Percentiles rank a stretch among this genome's conserved stretches.
Conservation (phyloP, 352 stramenopile genomes). For the Phytopythium ostracodes region DNA sequence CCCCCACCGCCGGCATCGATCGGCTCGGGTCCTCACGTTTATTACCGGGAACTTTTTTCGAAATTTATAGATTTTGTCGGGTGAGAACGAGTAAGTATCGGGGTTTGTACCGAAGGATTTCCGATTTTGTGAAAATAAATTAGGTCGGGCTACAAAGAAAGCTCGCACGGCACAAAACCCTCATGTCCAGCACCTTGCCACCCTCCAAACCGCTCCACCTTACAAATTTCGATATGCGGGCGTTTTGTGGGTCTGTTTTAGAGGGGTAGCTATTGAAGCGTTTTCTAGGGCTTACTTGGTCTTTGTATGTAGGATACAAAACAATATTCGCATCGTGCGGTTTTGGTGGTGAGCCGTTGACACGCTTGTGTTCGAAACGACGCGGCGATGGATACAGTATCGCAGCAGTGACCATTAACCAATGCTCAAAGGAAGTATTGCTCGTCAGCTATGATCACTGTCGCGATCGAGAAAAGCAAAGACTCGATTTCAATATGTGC, state of each 20-base stretch:
- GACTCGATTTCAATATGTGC: no score
- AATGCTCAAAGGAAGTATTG: not conserved
- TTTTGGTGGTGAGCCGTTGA: not conserved
- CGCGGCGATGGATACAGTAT: not conserved
- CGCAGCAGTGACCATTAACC: no score
- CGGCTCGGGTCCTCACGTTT: slow-evolving; percentile 24
- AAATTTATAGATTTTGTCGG: slow-evolving; percentile 4
- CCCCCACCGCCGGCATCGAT: slow-evolving; percentile 13
- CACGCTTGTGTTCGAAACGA: not conserved
- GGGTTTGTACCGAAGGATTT: not conserved
- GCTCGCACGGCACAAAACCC: not conserved
- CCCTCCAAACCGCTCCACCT: not conserved
- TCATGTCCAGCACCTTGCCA: not conserved
- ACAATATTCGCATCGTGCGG: not conserved
- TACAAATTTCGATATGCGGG: not conserved
- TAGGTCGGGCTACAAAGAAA: not conserved
- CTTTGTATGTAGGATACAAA: not conserved
- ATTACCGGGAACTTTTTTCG: slow-evolving; percentile 9
- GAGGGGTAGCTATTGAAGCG: no score
- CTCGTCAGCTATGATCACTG: no score
- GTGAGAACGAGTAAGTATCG: not conserved
- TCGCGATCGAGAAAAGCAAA: no score
- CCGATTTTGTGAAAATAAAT: not conserved
- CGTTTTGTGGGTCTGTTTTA: not conserved
- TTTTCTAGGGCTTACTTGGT: not conserved